Percentiles rank a stretch among this genome's conserved stretches.
Evolutionary conservation across 305 asterid species (phyloP).

Genomic region (Fraxinus platypoda): DNA sequence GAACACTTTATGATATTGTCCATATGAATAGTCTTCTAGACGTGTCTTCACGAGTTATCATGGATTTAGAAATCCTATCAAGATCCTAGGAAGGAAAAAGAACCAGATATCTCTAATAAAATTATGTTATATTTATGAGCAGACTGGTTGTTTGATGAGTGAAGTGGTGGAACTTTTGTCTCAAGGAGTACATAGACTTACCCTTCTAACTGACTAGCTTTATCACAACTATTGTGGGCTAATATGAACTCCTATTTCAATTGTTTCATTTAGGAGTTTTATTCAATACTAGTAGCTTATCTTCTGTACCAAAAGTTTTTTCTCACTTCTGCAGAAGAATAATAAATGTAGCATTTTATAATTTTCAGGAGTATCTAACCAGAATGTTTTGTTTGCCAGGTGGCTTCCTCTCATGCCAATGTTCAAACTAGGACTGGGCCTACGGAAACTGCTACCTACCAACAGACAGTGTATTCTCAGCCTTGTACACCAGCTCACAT

Average conservation of each 20-base stretch:
- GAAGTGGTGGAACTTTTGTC: not conserved
- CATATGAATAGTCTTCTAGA: not conserved
- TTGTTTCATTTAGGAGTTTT: not conserved
- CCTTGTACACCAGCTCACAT: slow-evolving; percentile 43
- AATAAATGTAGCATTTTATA: slow-evolving; percentile 10
- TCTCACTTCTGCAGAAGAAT: slow-evolving; percentile 1
- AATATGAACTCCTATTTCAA: not conserved
- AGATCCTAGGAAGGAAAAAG: not conserved
- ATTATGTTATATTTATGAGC: not conserved
- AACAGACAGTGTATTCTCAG: slow-evolving; percentile 44
- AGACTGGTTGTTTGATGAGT: not conserved
- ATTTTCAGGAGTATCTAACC: slow-evolving; percentile 22
- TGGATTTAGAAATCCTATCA: not conserved
- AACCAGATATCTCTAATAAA: not conserved
- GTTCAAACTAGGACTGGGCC: slow-evolving; percentile 38
- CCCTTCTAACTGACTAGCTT: not conserved
- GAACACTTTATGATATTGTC: not conserved
- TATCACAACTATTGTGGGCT: not conserved
- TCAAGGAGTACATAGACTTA: not conserved
- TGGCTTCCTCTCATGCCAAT: slow-evolving; percentile 45
- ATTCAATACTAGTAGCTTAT: not conserved
- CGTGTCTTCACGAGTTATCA: not conserved
- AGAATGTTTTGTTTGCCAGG: slow-evolving; percentile 38
- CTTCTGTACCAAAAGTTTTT: not conserved
- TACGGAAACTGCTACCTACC: slow-evolving; percentile 39